Evolutionary conservation across 2,329 filamentous ascomycete genomes (phyloP).

Genomic region (Alternaria angustiovoidea): DNA sequence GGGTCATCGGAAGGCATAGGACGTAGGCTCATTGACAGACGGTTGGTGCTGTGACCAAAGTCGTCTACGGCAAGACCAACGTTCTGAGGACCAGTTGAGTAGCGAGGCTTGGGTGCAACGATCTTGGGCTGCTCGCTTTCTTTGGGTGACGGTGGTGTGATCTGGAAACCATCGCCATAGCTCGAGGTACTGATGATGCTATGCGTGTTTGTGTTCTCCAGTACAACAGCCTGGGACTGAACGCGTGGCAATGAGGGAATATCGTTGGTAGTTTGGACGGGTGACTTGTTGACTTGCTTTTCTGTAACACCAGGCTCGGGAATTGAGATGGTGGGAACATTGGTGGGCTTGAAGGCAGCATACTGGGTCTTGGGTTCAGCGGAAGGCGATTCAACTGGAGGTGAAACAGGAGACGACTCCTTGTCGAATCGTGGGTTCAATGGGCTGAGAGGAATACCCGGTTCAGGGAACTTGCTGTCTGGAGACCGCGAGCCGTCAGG

Average conservation of each 20-base stretch:
- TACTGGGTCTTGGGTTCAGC: constrained; percentile 36
- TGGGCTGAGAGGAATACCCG: constrained; percentile 38
- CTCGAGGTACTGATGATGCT: constrained; percentile 60
- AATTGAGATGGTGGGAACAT: constrained; percentile 35
- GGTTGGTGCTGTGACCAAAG: constrained; percentile 52
- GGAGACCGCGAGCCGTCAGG: constrained; percentile 41
- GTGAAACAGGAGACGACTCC: constrained; percentile 13
- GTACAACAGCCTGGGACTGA: constrained; percentile 48
- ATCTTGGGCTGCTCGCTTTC: constrained; percentile 32
- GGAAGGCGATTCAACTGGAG: constrained; percentile 20
- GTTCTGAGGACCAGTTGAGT: constrained; percentile 26
- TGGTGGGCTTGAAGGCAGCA: constrained; percentile 48
- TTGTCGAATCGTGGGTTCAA: constrained; percentile 38
- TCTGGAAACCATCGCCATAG: constrained; percentile 64
- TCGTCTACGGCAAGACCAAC: constrained; percentile 43
- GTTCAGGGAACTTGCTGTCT: constrained; percentile 48
- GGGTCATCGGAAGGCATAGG: constrained; percentile 88
- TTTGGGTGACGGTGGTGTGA: constrained; percentile 55
- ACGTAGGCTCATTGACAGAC: constrained; percentile 71
- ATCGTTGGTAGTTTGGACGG: constrained; percentile 30
- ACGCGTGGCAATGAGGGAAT: constrained; percentile 38
- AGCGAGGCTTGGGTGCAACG: constrained; percentile 41
- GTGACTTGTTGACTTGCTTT: constrained; percentile 36
- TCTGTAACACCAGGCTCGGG: constrained; percentile 30
- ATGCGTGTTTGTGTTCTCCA: constrained; percentile 43